Base-by-base conservation (phyloP, 257 asterid genomes). In the Coffea eugenioides region DNA sequence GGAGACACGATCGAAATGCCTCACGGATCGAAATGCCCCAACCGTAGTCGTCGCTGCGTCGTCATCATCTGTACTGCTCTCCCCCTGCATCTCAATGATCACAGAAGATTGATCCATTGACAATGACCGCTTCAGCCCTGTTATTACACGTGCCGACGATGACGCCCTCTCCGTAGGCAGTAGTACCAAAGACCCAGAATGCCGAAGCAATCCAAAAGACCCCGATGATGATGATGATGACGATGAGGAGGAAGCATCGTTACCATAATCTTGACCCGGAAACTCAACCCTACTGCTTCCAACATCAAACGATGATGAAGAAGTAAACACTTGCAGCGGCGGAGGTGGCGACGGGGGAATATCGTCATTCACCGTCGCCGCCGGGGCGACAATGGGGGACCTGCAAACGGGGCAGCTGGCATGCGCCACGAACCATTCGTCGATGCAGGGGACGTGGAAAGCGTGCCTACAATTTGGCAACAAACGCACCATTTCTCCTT, bases 391-490 rank as follows among this genome's bases (percentile, higher is more conserved):
- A 16, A 87, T 76, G 14, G 90, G 82, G 16, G 87, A 86, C n/a
- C 97, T 80, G 79, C 97, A 92, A 56, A 89, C 15, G 3, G 97
- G 97, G 48, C 97, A 92, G 65, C 79, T 92, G 6, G 77, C 41
- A 80, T 89, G 94, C 57, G 80, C 87, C 43, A 79, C 72, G 73
- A 92, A 87, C 97, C 97, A 90, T 57, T 81, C 83, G 73, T 92
- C 97, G 43, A 92, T 88, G 83, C 96, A 92, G 18, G 82, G 68
- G 16, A 88, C 88, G 74, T 92, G 95, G 71, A 92, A 92, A 20
- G 89, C 90, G 76, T 92, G 97, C 20, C 75, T 88, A 76, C 97
- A 92, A 14, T 68, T 79, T 31, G 97, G 94, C 34, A 92, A 70
- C 76, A 86, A 75, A 2, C 97, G 92, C n/a, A 89, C 92, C 69